Evolutionary conservation across 1,284 basidiomycete species (phyloP).

Genomic region (Trametes hirsuta): DNA sequence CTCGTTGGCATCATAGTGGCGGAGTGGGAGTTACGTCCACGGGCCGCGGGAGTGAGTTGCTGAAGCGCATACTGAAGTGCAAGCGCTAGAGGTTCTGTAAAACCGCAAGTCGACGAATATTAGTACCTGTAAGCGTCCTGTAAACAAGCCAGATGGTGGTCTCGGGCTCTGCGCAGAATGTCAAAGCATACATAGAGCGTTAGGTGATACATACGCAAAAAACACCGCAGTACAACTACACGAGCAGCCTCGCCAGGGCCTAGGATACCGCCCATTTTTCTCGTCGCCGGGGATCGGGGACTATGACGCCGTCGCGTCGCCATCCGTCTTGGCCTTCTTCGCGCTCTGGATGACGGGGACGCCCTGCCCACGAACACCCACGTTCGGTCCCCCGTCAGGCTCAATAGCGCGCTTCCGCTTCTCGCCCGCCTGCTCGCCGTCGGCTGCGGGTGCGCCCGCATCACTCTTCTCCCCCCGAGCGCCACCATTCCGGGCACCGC

Average conservation of each 20-base stretch:
- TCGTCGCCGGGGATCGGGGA: background rate
- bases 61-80: background rate
- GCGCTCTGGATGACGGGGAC: slow-evolving; percentile 56
- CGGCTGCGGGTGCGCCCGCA: slow-evolving; percentile 17
- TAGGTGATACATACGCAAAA: slow-evolving; percentile 9
- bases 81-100: background rate
- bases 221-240: slow-evolving; percentile 13
- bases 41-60: background rate
- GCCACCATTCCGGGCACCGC: slow-evolving; percentile 36
- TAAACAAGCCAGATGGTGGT: background rate
- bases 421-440: slow-evolving; percentile 53
- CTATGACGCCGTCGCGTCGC: slow-evolving; percentile 26
- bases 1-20: background rate
- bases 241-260: background rate
- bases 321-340: slow-evolving; percentile 67
- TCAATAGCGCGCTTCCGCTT: slow-evolving; percentile 77
- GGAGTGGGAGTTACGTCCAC: background rate
- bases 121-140: too few species aligned
- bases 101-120: too few species aligned
- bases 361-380: slow-evolving; percentile 61
- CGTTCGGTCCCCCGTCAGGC: slow-evolving; percentile 72
- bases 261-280: background rate
- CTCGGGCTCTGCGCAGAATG: background rate
- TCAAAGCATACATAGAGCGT: slow-evolving; percentile 3
- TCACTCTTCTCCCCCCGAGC: slow-evolving; percentile 30